Base-by-base conservation (phyloP, 805 yeast genomes). In the Cyberlindnera meyerae region DNA sequence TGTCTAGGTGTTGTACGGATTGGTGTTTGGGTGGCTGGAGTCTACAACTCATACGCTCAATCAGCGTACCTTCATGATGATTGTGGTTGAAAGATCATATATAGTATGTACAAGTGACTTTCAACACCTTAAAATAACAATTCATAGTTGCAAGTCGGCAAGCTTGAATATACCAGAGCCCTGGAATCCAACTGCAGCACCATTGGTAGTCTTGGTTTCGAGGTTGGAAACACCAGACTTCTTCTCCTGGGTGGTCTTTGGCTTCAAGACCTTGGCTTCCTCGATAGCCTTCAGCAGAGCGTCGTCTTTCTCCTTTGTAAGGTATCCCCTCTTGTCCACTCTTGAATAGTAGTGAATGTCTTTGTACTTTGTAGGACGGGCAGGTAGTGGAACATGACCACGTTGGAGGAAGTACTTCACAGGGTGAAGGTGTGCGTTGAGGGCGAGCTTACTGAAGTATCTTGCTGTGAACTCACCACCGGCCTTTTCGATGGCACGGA, bases 351-450 rank as follows among this genome's bases (percentile, higher is more conserved):
- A 86, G 40, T 76, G 77, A 39, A 90, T 79, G 54, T 82, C 87
- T 61, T 85, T 82, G 62, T 84, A 77, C 49, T 75, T 78, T 8
- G 81, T 82, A 11, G 98, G 98, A 60, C 88, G 77, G 2, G 97
- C 88, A 35, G 75, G 79, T 47, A 86, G 58, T 30, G 97, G 97
- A 12, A 89, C 59, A 46, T 87, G 77, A 13, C 94, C 95, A 54
- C 77, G 79, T 51, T 72, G 82, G 45, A 68, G 60, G 32, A 83
- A 58, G 49, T 79, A 82, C 60, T 79, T 69, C 31, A 76, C 73
- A 9, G 97, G 97, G 31, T 79, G 62, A 27, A 86, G 66, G 52
- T 87, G 93, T 4, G 87, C 90, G 51, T 76, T 68, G 52, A 83
- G 73, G 4, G 85, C 80, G 24, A 87, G 62, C 31, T 74, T 70